Percentiles rank a stretch among this genome's conserved stretches.
phyloP scores from a whole-genome alignment of 140 eudicot species.

The Senecio squalidus region DNA sequence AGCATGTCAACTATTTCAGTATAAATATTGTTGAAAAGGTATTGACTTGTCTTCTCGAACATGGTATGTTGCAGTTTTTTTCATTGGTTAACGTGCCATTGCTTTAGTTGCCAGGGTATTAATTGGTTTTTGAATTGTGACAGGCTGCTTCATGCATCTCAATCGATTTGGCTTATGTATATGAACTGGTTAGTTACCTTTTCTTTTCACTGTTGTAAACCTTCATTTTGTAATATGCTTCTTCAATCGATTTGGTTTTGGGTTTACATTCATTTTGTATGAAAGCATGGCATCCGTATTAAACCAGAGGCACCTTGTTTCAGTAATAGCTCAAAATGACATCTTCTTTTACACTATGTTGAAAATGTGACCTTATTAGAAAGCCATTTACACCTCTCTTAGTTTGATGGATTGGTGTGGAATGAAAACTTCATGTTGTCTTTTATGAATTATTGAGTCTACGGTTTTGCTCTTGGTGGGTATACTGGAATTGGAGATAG shows the following conservation, averaged over 20 bases:
- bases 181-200: slow-evolving; percentile 67
- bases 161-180: slow-evolving; percentile 73
- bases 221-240: slow-evolving; percentile 10
- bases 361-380: too few species aligned
- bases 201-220: neutral
- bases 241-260: slow-evolving; percentile 1
- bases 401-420: too few species aligned
- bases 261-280: too few species aligned
- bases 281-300: too few species aligned
- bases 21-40: slow-evolving; percentile 7
- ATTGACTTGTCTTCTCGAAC: slow-evolving; percentile 3
- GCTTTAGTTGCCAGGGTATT: slow-evolving; percentile 10
- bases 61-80: slow-evolving; percentile 12
- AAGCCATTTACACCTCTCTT: too few species aligned
- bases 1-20: slow-evolving; percentile 2
- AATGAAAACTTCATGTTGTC: too few species aligned
- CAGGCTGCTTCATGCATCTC: slow-evolving; percentile 79
- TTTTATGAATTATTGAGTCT: too few species aligned
- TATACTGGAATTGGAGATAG: too few species aligned
- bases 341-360: too few species aligned
- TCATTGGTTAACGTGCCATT: slow-evolving; percentile 6
- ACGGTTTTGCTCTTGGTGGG: too few species aligned
- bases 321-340: too few species aligned
- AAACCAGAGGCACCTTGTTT: too few species aligned
- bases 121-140: slow-evolving; percentile 15